Base-by-base conservation (phyloP, 2,329 filamentous ascomycete species). In the Zopfia rhizophila region DNA sequence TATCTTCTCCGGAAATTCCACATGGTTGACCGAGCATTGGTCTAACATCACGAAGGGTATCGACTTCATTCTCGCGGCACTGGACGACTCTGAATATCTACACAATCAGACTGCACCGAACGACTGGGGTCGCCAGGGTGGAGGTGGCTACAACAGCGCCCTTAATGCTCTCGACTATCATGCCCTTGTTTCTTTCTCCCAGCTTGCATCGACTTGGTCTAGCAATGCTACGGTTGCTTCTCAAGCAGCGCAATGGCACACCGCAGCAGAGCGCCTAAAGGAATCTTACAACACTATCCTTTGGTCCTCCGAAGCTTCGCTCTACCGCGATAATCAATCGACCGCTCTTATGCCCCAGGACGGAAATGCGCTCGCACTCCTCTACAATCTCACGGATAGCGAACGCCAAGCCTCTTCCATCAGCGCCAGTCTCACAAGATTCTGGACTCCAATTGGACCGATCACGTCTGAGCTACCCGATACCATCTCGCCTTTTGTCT, bases 401-500 rank as follows among this genome's bases (percentile, higher is more conserved):
- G 5, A 37, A 4, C 24, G 42, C 7, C 53, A 58, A 24, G 41
- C 49, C n/a, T 38, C 45, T 6, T 5, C 47, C 24, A 27, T 68
- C 37, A 60, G 56, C 30, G 17, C 23, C 4, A 46, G 44, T 0
- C 48, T 68, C 0, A 53, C 48, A 1, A 21, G 46, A 6, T 63
- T 59, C 45, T 68, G 64, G 64, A 65, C 60, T 16, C 48, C 51
- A 11, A 55, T 68, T 38, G 66, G 66, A 3, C 62, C 66, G 12
- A 48, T 65, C 10, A 58, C 63, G 5, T 66, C 64, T 1, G 71
- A 73, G 46, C 53, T 70, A 4, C 63, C 68, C 0, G 67, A 70
- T 31, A 68, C 64, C n/a, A 67, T 74, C 38, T 70, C 66, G 3
- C 69, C 71, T 3, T 73, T 74, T 43, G 60, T 72, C 10, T 60